These are phyloP conservation scores for Pseudopithomyces maydicus DNA, from an alignment of 2,329 filamentous ascomycete genomes.

Conservation along the genomic window DNA sequence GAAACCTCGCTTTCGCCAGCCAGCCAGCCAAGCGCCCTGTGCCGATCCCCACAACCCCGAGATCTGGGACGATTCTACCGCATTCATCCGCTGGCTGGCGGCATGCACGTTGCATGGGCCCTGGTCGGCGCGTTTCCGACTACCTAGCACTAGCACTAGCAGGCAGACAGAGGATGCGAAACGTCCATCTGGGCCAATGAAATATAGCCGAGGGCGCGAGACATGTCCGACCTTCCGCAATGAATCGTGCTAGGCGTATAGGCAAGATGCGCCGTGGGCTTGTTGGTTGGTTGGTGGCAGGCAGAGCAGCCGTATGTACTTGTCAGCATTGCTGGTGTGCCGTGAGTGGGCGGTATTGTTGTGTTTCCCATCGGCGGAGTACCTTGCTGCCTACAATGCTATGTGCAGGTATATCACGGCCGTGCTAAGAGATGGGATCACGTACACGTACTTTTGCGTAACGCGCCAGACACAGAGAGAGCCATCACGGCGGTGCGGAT, in stretches of 20 bases:
- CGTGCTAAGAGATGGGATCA: conserved; percentile 11
- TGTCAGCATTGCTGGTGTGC: background rate
- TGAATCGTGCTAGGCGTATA: background rate
- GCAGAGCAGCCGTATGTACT: too few species aligned
- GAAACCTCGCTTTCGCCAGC: too few species aligned
- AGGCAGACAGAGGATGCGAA: background rate
- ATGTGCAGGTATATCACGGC: too few species aligned
- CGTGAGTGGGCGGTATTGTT: too few species aligned
- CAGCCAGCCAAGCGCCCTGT: conserved; percentile 7
- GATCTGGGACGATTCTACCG: conserved; percentile 25
- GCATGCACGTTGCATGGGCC: too few species aligned
- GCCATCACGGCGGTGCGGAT: conserved; percentile 20
- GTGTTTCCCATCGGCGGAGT: too few species aligned
- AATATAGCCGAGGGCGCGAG: background rate
- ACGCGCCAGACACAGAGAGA: background rate
- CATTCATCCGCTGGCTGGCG: conserved; percentile 38
- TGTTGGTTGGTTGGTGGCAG: too few species aligned
- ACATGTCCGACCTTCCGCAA: background rate
- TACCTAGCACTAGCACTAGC: too few species aligned
- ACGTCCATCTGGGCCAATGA: background rate
- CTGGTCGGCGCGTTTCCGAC: too few species aligned
- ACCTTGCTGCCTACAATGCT: too few species aligned
- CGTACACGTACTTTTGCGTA: background rate
- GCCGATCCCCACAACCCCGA: conserved; percentile 15
- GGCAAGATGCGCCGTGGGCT: too few species aligned